Evolutionary conservation across 2,329 filamentous ascomycete species (phyloP).

Genomic region (Atkinsonella texensis): DNA sequence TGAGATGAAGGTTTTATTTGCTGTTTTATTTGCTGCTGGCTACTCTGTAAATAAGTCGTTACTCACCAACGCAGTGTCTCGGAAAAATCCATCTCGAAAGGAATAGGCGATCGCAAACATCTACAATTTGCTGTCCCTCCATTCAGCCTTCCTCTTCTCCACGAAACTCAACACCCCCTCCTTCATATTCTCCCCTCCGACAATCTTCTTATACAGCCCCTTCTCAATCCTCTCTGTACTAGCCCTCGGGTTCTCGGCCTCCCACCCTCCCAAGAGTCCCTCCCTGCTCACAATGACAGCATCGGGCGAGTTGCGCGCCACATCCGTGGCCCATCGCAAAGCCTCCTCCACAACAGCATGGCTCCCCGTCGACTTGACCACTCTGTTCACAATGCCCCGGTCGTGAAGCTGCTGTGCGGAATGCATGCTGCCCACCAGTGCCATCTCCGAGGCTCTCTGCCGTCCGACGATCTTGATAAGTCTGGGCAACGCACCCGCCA

Average conservation of each 20-base stretch:
- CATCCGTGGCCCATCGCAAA: conserved; percentile 45
- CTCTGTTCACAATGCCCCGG: conserved; percentile 61
- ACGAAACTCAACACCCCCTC: conserved; percentile 67
- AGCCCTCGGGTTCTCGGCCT: conserved; percentile 51
- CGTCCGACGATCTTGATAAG: conserved; percentile 53
- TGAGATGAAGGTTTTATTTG: too few relatives aligned
- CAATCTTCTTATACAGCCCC: conserved; percentile 46
- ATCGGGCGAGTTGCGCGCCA: conserved; percentile 61
- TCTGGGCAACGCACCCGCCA: conserved; percentile 59
- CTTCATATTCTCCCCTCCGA: conserved; percentile 58
- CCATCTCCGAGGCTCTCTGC: conserved; percentile 61
- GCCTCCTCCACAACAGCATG: conserved; percentile 41
- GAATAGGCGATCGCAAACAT: neutral
- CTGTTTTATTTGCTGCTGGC: too few relatives aligned
- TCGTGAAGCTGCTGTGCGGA: conserved; percentile 43
- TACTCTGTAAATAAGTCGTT: too few relatives aligned
- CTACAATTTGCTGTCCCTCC: conserved; percentile 52
- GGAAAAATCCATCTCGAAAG: too few relatives aligned
- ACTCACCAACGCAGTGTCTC: too few relatives aligned
- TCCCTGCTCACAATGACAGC: conserved; percentile 61
- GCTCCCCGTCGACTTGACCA: conserved; percentile 33
- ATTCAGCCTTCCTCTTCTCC: conserved; percentile 58
- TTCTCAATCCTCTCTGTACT: conserved; percentile 43
- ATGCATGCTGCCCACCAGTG: conserved; percentile 49
- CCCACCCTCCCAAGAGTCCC: conserved; percentile 63